A percentile compares a stretch with the other conserved stretches of the same genome.
Conservation (phyloP, 2,329 filamentous ascomycete genomes). For the Fusarium caatingaense region DNA sequence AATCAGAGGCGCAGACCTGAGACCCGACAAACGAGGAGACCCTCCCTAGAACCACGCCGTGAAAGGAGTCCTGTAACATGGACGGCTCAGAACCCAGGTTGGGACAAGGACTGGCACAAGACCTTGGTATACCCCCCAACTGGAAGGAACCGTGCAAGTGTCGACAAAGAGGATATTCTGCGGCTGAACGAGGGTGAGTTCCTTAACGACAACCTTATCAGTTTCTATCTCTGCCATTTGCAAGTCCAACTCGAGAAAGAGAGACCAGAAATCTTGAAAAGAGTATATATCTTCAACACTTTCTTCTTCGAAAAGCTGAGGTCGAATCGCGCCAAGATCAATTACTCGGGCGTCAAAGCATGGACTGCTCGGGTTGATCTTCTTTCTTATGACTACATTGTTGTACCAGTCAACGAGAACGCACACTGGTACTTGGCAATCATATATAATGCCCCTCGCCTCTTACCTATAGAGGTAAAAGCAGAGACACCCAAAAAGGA, state of each 20-base stretch:
- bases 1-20: constrained; percentile 30
- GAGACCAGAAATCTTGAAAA: constrained; percentile 66
- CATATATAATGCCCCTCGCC: constrained; percentile 84
- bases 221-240: constrained; percentile 84
- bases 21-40: constrained; percentile 44
- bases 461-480: constrained; percentile 54
- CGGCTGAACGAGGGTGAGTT: constrained; percentile 86
- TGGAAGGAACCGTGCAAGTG: constrained; percentile 70
- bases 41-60: constrained; percentile 26
- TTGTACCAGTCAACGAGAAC: constrained; percentile 91
- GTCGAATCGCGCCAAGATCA: constrained; percentile 71
- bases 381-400: constrained; percentile 86
- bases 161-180: constrained; percentile 78
- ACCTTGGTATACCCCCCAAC: constrained; percentile 71
- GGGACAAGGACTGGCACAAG: constrained; percentile 65
- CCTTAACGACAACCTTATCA: constrained; percentile 92
- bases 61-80: constrained; percentile 53
- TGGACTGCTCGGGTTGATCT: constrained; percentile 92
- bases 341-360: constrained; percentile 84
- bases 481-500: constrained; percentile 9
- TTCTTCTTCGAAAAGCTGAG: constrained; percentile 89
- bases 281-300: constrained; percentile 90
- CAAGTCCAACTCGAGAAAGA: constrained; percentile 69
- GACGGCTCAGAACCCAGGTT: constrained; percentile 63
- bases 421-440: constrained; percentile 95